A percentile compares a stretch with the other conserved stretches of the same genome.
Evolutionary conservation across 2,329 filamentous ascomycete species (phyloP).

Genomic region (Hypoxylon sp.): DNA sequence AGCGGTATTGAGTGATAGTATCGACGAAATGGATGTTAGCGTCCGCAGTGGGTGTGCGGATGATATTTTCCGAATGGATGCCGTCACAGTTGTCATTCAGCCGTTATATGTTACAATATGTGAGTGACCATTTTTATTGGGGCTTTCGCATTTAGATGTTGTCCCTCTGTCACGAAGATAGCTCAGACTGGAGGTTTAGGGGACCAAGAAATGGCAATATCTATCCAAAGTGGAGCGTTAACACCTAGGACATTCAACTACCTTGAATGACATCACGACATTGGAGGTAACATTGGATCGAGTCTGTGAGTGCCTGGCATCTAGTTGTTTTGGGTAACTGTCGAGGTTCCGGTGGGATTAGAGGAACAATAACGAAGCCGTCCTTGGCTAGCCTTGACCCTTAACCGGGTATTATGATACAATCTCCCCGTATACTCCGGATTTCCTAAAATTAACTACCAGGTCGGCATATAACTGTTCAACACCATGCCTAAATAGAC

Average conservation of each 20-base stretch:
- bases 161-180: background rate
- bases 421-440: slow-evolving; percentile 30
- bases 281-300: background rate
- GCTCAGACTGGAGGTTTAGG: background rate
- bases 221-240: background rate
- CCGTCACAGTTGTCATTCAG: slow-evolving; percentile 24
- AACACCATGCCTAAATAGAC: slow-evolving; percentile 34
- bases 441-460: slow-evolving; percentile 32
- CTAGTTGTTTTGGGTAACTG: background rate
- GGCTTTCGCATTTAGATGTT: background rate
- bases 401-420: slow-evolving; percentile 15
- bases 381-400: background rate
- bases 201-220: background rate
- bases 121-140: background rate
- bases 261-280: background rate
- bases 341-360: slow-evolving; percentile 2
- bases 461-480: slow-evolving; percentile 21
- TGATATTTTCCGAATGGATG: slow-evolving; percentile 5
- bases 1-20: background rate
- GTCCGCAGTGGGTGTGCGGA: slow-evolving; percentile 11
- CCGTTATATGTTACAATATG: slow-evolving; percentile 27
- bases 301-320: background rate
- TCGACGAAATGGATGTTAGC: background rate
- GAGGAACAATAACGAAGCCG: background rate
- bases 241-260: background rate